A percentile compares a stretch with the other conserved stretches of the same genome.
Evolutionary conservation across 805 yeast species (phyloP).

Genomic region (Diddensiella transvaalensis): DNA sequence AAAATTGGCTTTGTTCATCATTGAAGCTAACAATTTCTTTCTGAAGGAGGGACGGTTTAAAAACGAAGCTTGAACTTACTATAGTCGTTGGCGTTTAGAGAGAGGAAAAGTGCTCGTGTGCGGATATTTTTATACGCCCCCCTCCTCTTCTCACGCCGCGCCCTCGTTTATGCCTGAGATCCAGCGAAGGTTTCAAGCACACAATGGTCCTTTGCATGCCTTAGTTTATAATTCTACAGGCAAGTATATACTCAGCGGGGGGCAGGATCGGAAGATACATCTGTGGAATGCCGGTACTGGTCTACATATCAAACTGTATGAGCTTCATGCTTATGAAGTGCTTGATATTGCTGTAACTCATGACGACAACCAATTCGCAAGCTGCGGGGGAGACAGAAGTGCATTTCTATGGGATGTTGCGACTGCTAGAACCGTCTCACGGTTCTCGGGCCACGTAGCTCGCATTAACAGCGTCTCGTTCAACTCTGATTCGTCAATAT

Average conservation of each 20-base stretch:
- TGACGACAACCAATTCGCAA: conserved; percentile 30
- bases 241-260: conserved; percentile 30
- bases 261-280: conserved; percentile 27
- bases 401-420: conserved; percentile 33
- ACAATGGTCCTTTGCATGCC: conserved; percentile 28
- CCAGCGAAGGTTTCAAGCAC: conserved; percentile 13
- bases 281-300: conserved; percentile 30
- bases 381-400: conserved; percentile 34
- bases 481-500: conserved; percentile 25
- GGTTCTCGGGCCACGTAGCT: conserved; percentile 30
- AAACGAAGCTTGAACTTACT: conserved; percentile 1
- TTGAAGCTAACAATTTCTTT: too few relatives aligned
- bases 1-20: conserved; percentile 22
- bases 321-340: conserved; percentile 31
- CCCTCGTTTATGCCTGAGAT: not conserved
- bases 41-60: not conserved
- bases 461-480: conserved; percentile 28
- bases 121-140: not conserved
- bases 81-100: not conserved
- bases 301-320: conserved; percentile 21
- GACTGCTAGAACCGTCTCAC: conserved; percentile 23
- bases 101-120: not conserved
- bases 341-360: conserved; percentile 27
- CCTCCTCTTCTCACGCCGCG: not conserved
- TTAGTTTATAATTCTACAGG: conserved; percentile 28